A percentile compares a stretch with the other conserved stretches of the same genome.
Conservation (phyloP, 2,329 filamentous ascomycete species). For the Aspergillus sp. region DNA sequence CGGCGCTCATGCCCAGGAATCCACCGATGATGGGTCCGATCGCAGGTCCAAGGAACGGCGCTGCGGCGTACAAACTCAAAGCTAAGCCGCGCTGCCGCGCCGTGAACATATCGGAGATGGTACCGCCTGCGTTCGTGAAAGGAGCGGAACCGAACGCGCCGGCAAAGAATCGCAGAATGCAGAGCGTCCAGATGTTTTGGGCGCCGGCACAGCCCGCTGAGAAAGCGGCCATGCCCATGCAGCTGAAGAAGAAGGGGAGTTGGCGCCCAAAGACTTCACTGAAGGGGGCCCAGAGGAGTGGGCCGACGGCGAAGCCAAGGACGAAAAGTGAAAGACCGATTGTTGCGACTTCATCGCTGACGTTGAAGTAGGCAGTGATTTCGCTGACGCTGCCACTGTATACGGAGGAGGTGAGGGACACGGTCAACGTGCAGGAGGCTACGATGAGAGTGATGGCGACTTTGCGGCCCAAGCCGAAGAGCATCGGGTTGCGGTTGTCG, state of each 20-base stretch:
- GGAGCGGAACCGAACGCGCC: background rate
- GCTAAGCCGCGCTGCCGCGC: constrained; percentile 3
- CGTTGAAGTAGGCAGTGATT: background rate
- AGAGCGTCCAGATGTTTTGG: constrained; percentile 6
- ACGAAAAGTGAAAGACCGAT: constrained; percentile 4
- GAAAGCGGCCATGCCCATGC: constrained; percentile 5
- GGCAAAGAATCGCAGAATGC: constrained; percentile 5
- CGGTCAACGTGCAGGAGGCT: constrained; percentile 5
- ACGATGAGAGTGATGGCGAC: constrained; percentile 5
- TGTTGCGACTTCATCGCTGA: constrained; percentile 1
- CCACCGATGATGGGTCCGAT: constrained; percentile 8
- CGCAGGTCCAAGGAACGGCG: background rate
- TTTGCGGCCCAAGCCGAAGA: constrained; percentile 1
- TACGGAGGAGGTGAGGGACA: constrained; percentile 1
- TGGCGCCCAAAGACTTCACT: constrained; percentile 8
- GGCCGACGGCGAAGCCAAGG: constrained; percentile 6
- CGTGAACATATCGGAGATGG: constrained; percentile 7
- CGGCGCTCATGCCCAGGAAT: constrained; percentile 1
- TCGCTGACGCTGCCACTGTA: constrained; percentile 8
- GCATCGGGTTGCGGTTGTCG: constrained; percentile 3
- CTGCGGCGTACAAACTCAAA: constrained; percentile 4
- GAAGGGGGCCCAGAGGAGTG: constrained; percentile 3
- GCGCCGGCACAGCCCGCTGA: constrained; percentile 3
- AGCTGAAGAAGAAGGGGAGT: constrained; percentile 3
- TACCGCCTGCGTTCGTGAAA: constrained; percentile 6